Percentiles rank a stretch among this genome's conserved stretches.
These are phyloP conservation scores for Cyberlindnera mrakii DNA, from an alignment of 805 yeast genomes.

Conservation along the genomic window DNA sequence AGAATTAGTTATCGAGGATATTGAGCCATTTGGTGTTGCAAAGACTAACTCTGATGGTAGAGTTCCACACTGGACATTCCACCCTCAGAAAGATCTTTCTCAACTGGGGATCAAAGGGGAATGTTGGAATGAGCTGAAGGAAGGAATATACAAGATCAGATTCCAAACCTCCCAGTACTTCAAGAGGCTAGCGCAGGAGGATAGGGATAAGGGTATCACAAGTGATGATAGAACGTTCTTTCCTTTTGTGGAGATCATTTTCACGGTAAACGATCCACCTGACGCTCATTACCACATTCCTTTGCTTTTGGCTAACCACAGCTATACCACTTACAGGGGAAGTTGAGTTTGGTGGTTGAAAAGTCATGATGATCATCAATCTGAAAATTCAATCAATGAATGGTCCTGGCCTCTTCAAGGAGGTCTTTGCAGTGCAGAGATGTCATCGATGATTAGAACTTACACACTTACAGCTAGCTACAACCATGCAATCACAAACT, in stretches of 20 bases:
- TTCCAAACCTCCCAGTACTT: slow-evolving; percentile 74
- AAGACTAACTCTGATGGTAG: slow-evolving; percentile 80
- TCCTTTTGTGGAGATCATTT: slow-evolving; percentile 80
- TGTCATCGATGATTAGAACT: too few species aligned
- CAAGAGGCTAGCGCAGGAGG: slow-evolving; percentile 17
- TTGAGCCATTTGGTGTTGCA: slow-evolving; percentile 55
- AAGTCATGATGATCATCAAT: too few species aligned
- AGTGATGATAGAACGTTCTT: slow-evolving; percentile 54
- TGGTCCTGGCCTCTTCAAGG: too few species aligned
- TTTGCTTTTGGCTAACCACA: slow-evolving; percentile 71
- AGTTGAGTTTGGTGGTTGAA: slow-evolving; percentile 4
- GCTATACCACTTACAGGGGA: slow-evolving; percentile 90
- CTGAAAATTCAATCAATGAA: too few species aligned
- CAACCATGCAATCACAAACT: too few species aligned
- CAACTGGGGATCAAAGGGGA: slow-evolving; percentile 27
- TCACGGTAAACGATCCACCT: slow-evolving; percentile 59
- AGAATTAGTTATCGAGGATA: slow-evolving; percentile 25
- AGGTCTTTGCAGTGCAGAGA: too few species aligned
- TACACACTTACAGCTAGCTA: too few species aligned
- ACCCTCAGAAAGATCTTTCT: slow-evolving; percentile 28
- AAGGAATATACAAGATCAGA: slow-evolving; percentile 70
- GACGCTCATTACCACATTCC: slow-evolving; percentile 89
- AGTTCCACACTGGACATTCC: slow-evolving; percentile 56
- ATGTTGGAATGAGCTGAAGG: slow-evolving; percentile 40
- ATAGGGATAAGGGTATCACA: slow-evolving; percentile 19